Base-by-base conservation (phyloP, 148 eudicot genomes). In the Dysphania ambrosioides region DNA sequence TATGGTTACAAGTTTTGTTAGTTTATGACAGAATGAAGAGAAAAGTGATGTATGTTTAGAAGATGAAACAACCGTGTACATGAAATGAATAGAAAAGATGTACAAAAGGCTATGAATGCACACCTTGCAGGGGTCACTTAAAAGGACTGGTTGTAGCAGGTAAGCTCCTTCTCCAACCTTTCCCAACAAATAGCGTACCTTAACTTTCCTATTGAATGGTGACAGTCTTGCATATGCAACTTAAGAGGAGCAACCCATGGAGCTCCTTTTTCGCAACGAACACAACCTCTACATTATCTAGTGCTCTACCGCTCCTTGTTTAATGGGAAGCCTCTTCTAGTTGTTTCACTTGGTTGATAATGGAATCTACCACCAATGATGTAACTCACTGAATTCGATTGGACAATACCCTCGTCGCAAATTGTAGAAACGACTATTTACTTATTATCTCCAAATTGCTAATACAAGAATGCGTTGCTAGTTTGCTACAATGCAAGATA, bases 231-330 rank as follows among this genome's bases (percentile, higher is more conserved):
- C 92, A 16, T 92, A 73, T 79, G 95, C 97, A 56, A 92, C 95
- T 27, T 88, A 10, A 83, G 95, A 87, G 97, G 95, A 61, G 94
- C 93, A 36, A 73, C 89, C 19, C 93, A 91, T 51, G 88, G 86
- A 85, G 93, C 86, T 41, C 95, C 95, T 68, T 86, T 70, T 40
- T 75, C 97, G 1, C 95, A 92, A 41, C 94, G 95, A 5, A 86
- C 79, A 66, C 84, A 88, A 77, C 86, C 95, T 3, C 83, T n/a
- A n/a, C n/a, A n/a, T n/a, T n/a, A n/a, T n/a, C n/a, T 92, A 2
- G 81, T 73, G 72, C 84, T 92, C 13, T 90, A 89, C 70, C 79
- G 49, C 24, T 79, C 86, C 9, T 92, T 92, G 53, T 55, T 92
- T 35, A 75, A 63, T 15, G 93, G 90, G 55, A 82, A 80, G 71